Conservation (phyloP, 345 rosid genomes). For the Schrenkiella parvula region DNA sequence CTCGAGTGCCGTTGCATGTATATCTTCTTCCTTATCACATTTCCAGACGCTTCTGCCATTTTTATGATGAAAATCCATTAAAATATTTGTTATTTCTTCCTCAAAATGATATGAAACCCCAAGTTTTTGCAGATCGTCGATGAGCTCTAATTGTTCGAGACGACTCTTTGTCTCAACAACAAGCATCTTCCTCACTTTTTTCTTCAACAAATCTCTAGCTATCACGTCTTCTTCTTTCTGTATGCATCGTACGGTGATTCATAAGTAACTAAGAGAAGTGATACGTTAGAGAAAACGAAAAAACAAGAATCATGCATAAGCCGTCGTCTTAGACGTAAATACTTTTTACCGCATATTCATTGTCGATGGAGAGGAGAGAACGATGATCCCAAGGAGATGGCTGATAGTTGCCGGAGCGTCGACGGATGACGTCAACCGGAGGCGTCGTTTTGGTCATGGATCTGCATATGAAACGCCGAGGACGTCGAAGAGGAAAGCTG, state of each 20-base stretch:
- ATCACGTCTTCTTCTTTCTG: not conserved
- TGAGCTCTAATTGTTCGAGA: constrained; percentile 4
- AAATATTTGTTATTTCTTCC: constrained; percentile 12
- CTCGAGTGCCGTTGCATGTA: constrained; percentile 12
- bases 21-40: not conserved
- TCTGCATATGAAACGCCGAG: not conserved
- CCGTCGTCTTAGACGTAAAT: too few species aligned
- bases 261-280: too few species aligned
- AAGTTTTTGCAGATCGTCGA: constrained; percentile 14
- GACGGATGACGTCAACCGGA: not conserved
- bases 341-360: not conserved
- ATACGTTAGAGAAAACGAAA: too few species aligned
- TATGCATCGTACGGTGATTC: not conserved
- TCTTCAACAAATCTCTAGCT: constrained; percentile 1
- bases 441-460: not conserved
- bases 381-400: constrained; percentile 16
- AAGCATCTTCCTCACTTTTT: constrained; percentile 10
- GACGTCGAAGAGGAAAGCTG: not conserved
- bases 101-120: constrained; percentile 48
- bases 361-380: constrained; percentile 1
- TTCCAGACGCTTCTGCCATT: not conserved
- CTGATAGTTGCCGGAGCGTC: constrained; percentile 24
- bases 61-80: constrained; percentile 3
- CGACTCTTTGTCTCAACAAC: not conserved
- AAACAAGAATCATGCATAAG: too few species aligned